These are phyloP conservation scores for Neurospora sp. DNA, from an alignment of 495 filamentous ascomycete genomes.

Conservation along the genomic window DNA sequence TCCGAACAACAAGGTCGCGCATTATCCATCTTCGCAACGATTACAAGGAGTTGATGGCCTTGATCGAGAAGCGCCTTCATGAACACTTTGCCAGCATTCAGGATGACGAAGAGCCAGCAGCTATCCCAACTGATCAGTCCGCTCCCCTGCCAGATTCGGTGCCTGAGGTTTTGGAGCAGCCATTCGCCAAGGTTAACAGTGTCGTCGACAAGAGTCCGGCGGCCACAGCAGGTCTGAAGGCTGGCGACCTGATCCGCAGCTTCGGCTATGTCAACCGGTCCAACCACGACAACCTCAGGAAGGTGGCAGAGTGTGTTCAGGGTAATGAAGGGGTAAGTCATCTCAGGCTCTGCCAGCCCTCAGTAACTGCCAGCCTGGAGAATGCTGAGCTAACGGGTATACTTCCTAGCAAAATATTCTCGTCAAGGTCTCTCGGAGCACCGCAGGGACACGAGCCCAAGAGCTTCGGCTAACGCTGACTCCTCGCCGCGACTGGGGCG, in stretches of 20 bases:
- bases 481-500: conserved; percentile 76
- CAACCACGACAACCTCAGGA: conserved; percentile 78
- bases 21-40: conserved; percentile 89
- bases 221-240: conserved; percentile 66
- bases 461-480: conserved; percentile 60
- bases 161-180: conserved; percentile 43
- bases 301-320: conserved; percentile 74
- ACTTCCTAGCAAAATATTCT: conserved; percentile 49
- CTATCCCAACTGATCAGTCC: neutral
- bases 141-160: conserved; percentile 22
- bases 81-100: conserved; percentile 55
- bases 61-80: conserved; percentile 74
- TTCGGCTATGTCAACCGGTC: conserved; percentile 74
- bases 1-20: conserved; percentile 79
- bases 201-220: conserved; percentile 75
- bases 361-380: neutral
- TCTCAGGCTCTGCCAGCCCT: neutral
- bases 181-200: conserved; percentile 87
- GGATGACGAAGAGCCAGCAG: conserved; percentile 21
- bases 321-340: conserved; percentile 80
- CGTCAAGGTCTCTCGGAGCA: conserved; percentile 56
- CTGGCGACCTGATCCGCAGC: conserved; percentile 70
- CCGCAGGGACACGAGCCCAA: conserved; percentile 29
- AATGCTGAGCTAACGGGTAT: conserved; percentile 4
- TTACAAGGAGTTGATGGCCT: conserved; percentile 76